Evolutionary conservation across 495 filamentous ascomycete species (phyloP), one percentile per base, ranked within the genome.

Genomic region (Bathelium albidoporum): DNA sequence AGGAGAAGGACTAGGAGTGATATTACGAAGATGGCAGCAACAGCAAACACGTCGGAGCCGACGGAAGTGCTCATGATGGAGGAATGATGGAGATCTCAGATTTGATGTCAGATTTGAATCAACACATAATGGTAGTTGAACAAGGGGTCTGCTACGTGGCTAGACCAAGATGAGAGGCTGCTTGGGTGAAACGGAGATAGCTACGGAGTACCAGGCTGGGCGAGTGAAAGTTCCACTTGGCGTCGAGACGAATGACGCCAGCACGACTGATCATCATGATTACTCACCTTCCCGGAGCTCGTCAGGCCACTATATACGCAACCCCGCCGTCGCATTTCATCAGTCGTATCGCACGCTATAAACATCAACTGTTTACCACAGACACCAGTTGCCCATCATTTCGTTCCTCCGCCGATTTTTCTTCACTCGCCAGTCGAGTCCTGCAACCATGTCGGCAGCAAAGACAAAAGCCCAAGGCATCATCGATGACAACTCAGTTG

Each of bases 401-500:
- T 89, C 80, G 74, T 83, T 94, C 78, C 81, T 96, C 75, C 80
- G 85, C 68, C 80, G 86, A 69, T 79, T 96, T 74, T 91, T 96
- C 78, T 62, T 52, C 52, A 53, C 59, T 20, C 79, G 83, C 62
- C 73, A 80, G 71, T 74, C 79, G 66, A 77, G 79, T 62, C 79
- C 89, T 67, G 78, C 81, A 72, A 83, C 74, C 69, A 92, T 92
- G 87, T 88, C 91, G 70, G 85, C 88, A 75, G 90, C 92, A 65
- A 91, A 89, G 78, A 83, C 83, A 63, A 93, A 93, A 74, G 91
- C 89, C 53, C 87, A 96, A 76, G 72, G 70, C 65, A 85, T 97
- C 76, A 96, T 99, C 72, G 83, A 96, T 72, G 88, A 96, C 67
- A 93, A 97, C 77, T 81, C 85, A 65, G 94, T 97, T 71, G 87